Evolutionary conservation across 2,329 filamentous ascomycete genomes (phyloP).

Genomic region (Hymenotorrendiella dingleyae): DNA sequence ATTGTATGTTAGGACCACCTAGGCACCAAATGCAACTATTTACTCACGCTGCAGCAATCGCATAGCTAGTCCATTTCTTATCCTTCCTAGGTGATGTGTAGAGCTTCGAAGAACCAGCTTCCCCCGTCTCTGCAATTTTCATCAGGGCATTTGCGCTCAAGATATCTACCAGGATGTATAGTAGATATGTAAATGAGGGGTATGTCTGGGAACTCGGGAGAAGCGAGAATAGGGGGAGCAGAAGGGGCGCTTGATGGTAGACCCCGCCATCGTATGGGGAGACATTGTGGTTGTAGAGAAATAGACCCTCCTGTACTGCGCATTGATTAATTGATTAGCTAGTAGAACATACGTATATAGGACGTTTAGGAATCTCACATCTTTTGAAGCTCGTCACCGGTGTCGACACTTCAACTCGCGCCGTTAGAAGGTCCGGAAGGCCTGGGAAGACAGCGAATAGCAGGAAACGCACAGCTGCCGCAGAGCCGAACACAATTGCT

Average conservation of each 20-base stretch:
- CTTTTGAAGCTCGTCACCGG: slow-evolving; percentile 97
- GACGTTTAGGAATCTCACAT: slow-evolving; percentile 49
- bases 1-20: neutral
- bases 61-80: slow-evolving; percentile 66
- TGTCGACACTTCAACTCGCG: slow-evolving; percentile 92
- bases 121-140: slow-evolving; percentile 74
- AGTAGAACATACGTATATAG: neutral
- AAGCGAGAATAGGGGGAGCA: slow-evolving; percentile 86
- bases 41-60: slow-evolving; percentile 71
- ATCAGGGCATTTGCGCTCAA: slow-evolving; percentile 74
- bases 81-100: slow-evolving; percentile 75
- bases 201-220: slow-evolving; percentile 64
- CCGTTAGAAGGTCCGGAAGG: slow-evolving; percentile 78
- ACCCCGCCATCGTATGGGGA: slow-evolving; percentile 95
- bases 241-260: slow-evolving; percentile 74
- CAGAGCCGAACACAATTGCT: slow-evolving; percentile 65
- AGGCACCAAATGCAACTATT: neutral
- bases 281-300: slow-evolving; percentile 92
- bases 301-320: slow-evolving; percentile 89
- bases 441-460: slow-evolving; percentile 77
- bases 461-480: slow-evolving; percentile 71
- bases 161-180: slow-evolving; percentile 79
- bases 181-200: slow-evolving; percentile 68
- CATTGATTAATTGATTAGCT: neutral
- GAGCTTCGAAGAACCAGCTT: slow-evolving; percentile 65